phyloP scores from a whole-genome alignment of 2,329 filamentous ascomycete genomes.

The Whalleya microplaca region DNA sequence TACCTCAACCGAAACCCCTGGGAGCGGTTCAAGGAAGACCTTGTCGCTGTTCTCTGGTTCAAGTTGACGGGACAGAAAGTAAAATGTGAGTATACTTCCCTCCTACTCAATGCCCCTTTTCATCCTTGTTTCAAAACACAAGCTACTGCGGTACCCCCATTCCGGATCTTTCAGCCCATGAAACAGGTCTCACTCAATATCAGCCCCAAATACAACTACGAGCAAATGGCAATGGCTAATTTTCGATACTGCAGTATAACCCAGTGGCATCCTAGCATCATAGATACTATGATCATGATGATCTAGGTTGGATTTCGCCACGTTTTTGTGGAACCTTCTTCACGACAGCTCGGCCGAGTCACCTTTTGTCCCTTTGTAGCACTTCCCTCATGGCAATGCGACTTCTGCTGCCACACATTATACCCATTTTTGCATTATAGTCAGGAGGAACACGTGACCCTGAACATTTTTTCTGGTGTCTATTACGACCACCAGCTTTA shows the following conservation, averaged over 20 bases:
- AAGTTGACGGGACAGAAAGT: constrained; percentile 66
- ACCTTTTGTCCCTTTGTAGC: neutral
- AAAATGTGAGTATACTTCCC: constrained; percentile 41
- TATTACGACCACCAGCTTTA: constrained; percentile 2
- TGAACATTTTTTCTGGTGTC: constrained; percentile 5
- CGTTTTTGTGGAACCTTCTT: constrained; percentile 5
- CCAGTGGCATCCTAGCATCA: constrained; percentile 11
- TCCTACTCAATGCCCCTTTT: neutral
- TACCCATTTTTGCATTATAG: constrained; percentile 24
- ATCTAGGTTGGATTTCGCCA: constrained; percentile 2
- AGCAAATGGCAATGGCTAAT: constrained; percentile 6
- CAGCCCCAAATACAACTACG: neutral
- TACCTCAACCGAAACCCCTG: constrained; percentile 82
- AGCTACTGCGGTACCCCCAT: no score
- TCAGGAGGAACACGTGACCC: constrained; percentile 11
- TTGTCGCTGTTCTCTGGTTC: constrained; percentile 63
- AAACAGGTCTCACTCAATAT: neutral
- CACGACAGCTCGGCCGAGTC: neutral
- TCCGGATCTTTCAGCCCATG: neutral
- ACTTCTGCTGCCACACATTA: constrained; percentile 19
- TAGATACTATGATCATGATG: constrained; percentile 9
- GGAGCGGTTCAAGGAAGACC: constrained; percentile 74
- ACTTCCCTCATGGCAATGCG: neutral
- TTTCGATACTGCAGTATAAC: constrained; percentile 21
- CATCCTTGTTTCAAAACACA: neutral